Conservation (phyloP, 2,329 filamentous ascomycete species). For the Fusarium keratoplasticum region DNA sequence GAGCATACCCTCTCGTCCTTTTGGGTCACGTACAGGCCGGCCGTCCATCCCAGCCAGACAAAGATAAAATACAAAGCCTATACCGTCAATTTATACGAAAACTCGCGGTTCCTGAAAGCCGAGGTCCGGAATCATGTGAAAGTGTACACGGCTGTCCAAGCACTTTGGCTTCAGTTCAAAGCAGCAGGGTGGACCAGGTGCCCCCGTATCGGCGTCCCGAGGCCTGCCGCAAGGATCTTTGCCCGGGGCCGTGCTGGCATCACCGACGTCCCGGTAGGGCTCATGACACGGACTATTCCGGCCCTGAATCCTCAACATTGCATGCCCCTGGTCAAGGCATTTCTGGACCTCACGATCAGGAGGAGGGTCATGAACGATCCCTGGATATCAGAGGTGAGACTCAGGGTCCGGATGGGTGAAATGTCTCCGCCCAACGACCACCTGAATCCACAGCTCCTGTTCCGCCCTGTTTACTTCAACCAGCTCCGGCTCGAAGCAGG, state of each 20-base stretch:
- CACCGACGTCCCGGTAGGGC: not conserved
- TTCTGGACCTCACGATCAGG: not conserved
- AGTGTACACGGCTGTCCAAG: not conserved
- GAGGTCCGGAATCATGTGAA: constrained; percentile 4
- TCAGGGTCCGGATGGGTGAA: constrained; percentile 21
- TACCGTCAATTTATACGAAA: constrained; percentile 7
- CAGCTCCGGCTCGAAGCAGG: constrained; percentile 26
- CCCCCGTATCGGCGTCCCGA: not conserved
- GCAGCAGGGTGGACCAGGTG: not conserved
- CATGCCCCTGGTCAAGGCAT: not conserved
- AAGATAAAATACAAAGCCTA: not conserved
- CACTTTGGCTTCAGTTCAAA: not conserved
- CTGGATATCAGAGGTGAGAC: constrained; percentile 3
- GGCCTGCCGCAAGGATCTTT: not conserved
- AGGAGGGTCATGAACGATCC: not conserved
- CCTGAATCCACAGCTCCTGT: not conserved
- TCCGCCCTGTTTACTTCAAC: constrained; percentile 38
- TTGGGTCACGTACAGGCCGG: not conserved
- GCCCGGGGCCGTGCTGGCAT: not conserved
- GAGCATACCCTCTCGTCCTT: not conserved
- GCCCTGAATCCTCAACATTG: constrained; percentile 5
- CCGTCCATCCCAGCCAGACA: not conserved
- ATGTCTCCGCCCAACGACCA: not conserved
- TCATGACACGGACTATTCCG: constrained; percentile 7
- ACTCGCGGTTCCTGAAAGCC: not conserved